Evolutionary conservation across 2,329 filamentous ascomycete species (phyloP).

Genomic region (Neonectria sp.): DNA sequence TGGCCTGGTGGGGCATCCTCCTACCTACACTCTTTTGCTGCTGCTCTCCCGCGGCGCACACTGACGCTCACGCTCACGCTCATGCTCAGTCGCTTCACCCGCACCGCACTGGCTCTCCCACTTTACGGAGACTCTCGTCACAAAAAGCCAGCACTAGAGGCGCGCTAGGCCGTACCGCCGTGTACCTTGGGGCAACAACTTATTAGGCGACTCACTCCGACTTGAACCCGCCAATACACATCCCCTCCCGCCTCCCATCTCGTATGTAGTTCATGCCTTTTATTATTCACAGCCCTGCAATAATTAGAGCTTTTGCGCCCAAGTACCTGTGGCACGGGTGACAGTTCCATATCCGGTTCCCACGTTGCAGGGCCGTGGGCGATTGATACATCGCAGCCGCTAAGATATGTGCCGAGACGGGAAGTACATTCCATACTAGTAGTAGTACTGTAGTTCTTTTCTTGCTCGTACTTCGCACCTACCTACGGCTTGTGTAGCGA

Average conservation of each 20-base stretch:
- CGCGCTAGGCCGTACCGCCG: conserved; percentile 20
- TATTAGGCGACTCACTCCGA: background rate
- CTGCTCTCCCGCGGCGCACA: conserved; percentile 14
- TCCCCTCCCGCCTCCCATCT: background rate
- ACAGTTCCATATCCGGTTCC: conserved; percentile 20
- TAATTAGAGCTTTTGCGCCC: conserved; percentile 14
- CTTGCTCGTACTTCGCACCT: conserved; percentile 14
- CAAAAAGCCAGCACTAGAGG: conserved; percentile 21
- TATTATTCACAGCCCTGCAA: conserved; percentile 15
- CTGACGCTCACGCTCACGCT: conserved; percentile 5
- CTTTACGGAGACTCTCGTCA: conserved; percentile 23
- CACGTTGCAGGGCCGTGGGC: conserved; percentile 19
- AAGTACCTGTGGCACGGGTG: conserved; percentile 18
- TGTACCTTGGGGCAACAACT: conserved; percentile 7
- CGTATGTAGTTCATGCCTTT: conserved; percentile 15
- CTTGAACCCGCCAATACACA: conserved; percentile 13
- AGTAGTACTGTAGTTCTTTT: background rate
- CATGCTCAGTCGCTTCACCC: background rate
- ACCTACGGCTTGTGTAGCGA: conserved; percentile 8
- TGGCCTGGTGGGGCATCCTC: conserved; percentile 46
- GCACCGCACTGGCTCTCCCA: background rate
- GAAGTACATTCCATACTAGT: conserved; percentile 8
- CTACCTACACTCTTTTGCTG: conserved; percentile 22
- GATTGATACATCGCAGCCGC: conserved; percentile 6
- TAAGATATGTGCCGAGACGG: conserved; percentile 11